Conservation (phyloP, 1,139 yeast species). For the Pichia sp. region DNA sequence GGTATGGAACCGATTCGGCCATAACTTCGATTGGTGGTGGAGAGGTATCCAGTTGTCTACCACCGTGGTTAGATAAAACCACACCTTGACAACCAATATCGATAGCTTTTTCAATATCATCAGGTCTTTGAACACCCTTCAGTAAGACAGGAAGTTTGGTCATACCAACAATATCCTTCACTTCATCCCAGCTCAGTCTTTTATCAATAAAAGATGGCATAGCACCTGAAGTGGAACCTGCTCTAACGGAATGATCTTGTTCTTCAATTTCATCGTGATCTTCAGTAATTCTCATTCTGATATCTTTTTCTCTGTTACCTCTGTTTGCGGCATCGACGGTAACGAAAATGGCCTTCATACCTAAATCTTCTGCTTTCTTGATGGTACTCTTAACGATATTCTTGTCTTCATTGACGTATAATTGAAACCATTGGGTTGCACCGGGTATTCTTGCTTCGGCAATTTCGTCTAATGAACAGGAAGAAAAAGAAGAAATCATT, state of each 20-base stretch:
- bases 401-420: slow-evolving; percentile 73
- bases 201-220: slow-evolving; percentile 18
- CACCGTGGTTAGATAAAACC: slow-evolving; percentile 49
- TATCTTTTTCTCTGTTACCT: slow-evolving; percentile 58
- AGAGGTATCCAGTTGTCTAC: slow-evolving; percentile 44
- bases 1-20: slow-evolving; percentile 36
- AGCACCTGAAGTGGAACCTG: slow-evolving; percentile 49
- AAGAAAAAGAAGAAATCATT: slow-evolving; percentile 48
- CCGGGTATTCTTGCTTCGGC: slow-evolving; percentile 44
- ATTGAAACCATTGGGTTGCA: slow-evolving; percentile 81
- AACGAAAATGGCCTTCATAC: slow-evolving; percentile 48
- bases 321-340: slow-evolving; percentile 64
- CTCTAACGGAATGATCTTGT: slow-evolving; percentile 48
- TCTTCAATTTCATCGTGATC: slow-evolving; percentile 33
- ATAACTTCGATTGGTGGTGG: slow-evolving; percentile 41
- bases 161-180: slow-evolving; percentile 38
- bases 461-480: slow-evolving; percentile 50
- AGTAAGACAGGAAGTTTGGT: slow-evolving; percentile 52
- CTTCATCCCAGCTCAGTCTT: slow-evolving; percentile 24
- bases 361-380: slow-evolving; percentile 32
- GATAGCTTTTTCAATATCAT: slow-evolving; percentile 42
- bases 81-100: slow-evolving; percentile 40
- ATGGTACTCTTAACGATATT: slow-evolving; percentile 48
- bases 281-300: slow-evolving; percentile 47
- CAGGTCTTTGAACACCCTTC: slow-evolving; percentile 45